Conservation (phyloP, 1,284 basidiomycete genomes). For the Ceratobasidium sp. region DNA sequence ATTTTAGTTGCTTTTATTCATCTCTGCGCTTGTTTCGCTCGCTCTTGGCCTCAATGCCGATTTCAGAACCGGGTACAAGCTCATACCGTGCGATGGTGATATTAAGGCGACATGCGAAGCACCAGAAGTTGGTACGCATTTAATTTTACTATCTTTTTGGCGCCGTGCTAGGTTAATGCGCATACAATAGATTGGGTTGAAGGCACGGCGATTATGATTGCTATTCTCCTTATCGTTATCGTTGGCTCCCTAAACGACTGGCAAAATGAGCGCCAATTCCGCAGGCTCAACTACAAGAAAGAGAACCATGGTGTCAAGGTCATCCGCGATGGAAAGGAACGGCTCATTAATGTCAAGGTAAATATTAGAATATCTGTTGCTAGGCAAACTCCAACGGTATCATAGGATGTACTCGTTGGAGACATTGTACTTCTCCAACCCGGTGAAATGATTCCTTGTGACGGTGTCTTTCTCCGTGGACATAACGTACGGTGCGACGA, state of each 20-base stretch:
- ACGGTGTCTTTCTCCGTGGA: slow-evolving; percentile 92
- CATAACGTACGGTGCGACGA: slow-evolving; percentile 98
- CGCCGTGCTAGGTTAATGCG: slow-evolving; percentile 48
- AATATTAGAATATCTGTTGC: neutral
- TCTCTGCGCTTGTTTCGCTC: slow-evolving; percentile 93
- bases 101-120: slow-evolving; percentile 59
- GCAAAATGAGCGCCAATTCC: slow-evolving; percentile 98
- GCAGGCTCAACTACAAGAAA: slow-evolving; percentile 92
- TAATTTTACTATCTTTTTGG: slow-evolving; percentile 10
- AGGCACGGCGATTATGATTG: slow-evolving; percentile 96
- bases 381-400: slow-evolving; percentile 1
- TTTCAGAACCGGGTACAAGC: slow-evolving; percentile 77
- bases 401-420: slow-evolving; percentile 89
- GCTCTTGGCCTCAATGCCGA: slow-evolving; percentile 95
- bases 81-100: slow-evolving; percentile 60
- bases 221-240: slow-evolving; percentile 86
- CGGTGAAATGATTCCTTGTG: slow-evolving; percentile 95
- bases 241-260: slow-evolving; percentile 93
- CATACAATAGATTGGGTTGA: slow-evolving; percentile 88
- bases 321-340: slow-evolving; percentile 85
- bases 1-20: slow-evolving; percentile 82
- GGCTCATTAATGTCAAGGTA: slow-evolving; percentile 83
- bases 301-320: slow-evolving; percentile 95
- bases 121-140: slow-evolving; percentile 66
- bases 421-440: slow-evolving; percentile 94